A percentile compares a stretch with the other conserved stretches of the same genome.
Conservation (phyloP, 1,284 basidiomycete species). For the Trichosporon faecale region DNA sequence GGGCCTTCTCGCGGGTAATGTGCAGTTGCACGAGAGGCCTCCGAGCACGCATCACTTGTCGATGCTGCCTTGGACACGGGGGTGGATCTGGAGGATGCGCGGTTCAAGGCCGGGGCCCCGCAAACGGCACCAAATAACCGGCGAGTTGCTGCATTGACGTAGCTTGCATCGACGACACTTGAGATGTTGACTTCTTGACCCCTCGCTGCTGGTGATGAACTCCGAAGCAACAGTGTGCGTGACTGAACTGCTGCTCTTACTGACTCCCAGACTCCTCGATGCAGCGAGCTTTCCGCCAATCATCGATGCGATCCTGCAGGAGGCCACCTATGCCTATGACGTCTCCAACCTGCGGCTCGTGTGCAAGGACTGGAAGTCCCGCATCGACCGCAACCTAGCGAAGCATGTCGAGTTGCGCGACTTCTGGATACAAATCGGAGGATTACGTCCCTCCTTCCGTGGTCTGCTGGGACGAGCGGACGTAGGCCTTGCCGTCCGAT, state of each 20-base stretch:
- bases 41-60: too few relatives aligned
- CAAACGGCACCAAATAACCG: too few relatives aligned
- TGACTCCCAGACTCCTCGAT: background rate
- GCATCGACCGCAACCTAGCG: background rate
- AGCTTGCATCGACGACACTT: background rate
- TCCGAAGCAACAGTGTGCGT: background rate
- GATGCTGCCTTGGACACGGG: too few relatives aligned
- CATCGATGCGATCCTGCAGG: background rate
- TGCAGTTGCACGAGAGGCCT: too few relatives aligned
- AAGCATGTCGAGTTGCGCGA: background rate
- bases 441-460: background rate
- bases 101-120: too few relatives aligned
- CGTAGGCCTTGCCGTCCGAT: background rate
- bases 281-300: background rate
- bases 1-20: too few relatives aligned
- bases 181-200: background rate
- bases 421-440: background rate
- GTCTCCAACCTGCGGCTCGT: background rate
- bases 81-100: too few relatives aligned
- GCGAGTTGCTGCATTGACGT: background rate
- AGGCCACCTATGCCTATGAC: background rate
- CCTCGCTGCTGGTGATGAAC: background rate
- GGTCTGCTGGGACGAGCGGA: background rate
- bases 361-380: background rate
- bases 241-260: background rate